Base-by-base conservation (phyloP, 768 basidiomycete genomes). In the Agrocybe chaxingu region DNA sequence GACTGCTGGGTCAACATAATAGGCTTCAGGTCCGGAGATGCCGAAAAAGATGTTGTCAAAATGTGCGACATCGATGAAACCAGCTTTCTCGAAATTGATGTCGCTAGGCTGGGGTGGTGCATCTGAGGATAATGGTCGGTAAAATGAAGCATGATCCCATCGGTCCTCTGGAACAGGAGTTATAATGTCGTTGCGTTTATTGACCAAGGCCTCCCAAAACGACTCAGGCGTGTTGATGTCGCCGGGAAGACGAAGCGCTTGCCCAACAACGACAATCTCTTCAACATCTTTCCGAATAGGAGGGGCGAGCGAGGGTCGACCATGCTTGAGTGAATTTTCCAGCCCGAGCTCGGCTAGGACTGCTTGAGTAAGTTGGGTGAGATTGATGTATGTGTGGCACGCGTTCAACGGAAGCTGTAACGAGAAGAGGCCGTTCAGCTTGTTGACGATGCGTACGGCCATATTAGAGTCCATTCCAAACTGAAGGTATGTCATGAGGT, bases 21-120 rank as follows among this genome's bases (percentile, higher is more conserved):
- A 47, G 2, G 68, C 68, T 53, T 70, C 68, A 1, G 66, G 53
- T 4, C 59, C 45, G 3, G 68, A 60, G 12, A 70, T 61, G 1
- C 62, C 63, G 42, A 70, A 70, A 50, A 70, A 70, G 1, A 29
- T 36, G 52, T 67, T 58, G 43, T 70, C 68, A 36, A 60, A 70
- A 53, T 54, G 42, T 2, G 52, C 57, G 2, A 62, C 41, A 24
- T 68, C 62, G 5, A 69, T 50, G 48, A 66, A 65, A 3, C 68
- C 68, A 9, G 66, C 59, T 31, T 58, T 61, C n/a, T 57, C 54
- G 48, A 65, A 64, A 12, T 37, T 58, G 35, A 64, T 68, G 34
- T 67, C 63, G 38, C 63, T 32, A 7, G 51, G 19, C 16, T 42
- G 29, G 31, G 52, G 33, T 16, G 54, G 38, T 7, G 29, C n/a